A percentile compares a stretch with the other conserved stretches of the same genome.
phyloP scores from a whole-genome alignment of 768 basidiomycete species.

The Piloderma croceum region DNA sequence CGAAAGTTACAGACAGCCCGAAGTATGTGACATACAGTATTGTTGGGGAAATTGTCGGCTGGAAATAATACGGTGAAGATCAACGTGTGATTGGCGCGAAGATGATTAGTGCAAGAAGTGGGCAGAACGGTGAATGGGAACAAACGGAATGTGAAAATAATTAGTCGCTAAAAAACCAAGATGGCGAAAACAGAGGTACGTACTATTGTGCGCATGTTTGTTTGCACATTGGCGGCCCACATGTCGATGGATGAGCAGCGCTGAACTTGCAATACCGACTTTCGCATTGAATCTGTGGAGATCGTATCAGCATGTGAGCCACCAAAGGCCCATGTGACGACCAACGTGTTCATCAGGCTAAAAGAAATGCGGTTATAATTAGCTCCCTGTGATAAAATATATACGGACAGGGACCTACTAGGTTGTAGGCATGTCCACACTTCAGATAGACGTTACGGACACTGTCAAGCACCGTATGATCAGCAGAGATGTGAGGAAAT shows the following conservation, averaged over 20 bases:
- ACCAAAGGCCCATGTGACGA: conserved; percentile 2
- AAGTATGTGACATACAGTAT: conserved; percentile 31
- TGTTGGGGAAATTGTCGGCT: conserved; percentile 44
- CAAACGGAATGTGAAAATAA: conserved; percentile 5
- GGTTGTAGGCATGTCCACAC: conserved; percentile 43
- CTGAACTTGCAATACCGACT: conserved; percentile 49
- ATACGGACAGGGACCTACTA: conserved; percentile 38
- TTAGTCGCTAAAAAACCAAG: conserved; percentile 5
- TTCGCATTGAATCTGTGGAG: conserved; percentile 41
- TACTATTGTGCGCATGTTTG: conserved; percentile 47
- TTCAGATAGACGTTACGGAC: conserved; percentile 43
- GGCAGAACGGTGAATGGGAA: too few species aligned
- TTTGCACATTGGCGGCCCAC: conserved; percentile 39
- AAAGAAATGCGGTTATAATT: background rate
- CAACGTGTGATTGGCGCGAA: too few species aligned
- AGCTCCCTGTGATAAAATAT: background rate
- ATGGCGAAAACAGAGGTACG: conserved; percentile 12
- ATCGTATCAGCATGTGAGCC: conserved; percentile 7
- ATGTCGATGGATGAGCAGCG: conserved; percentile 41
- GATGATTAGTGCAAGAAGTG: too few species aligned
- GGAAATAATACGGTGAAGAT: conserved; percentile 7
- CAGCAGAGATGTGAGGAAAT: conserved; percentile 1
- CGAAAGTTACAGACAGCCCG: background rate
- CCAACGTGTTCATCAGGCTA: conserved; percentile 36
- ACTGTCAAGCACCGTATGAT: conserved; percentile 17